Percentiles rank a stretch among this genome's conserved stretches.
phyloP scores from a whole-genome alignment of 768 basidiomycete species.

The Pleurotus ostreatus region DNA sequence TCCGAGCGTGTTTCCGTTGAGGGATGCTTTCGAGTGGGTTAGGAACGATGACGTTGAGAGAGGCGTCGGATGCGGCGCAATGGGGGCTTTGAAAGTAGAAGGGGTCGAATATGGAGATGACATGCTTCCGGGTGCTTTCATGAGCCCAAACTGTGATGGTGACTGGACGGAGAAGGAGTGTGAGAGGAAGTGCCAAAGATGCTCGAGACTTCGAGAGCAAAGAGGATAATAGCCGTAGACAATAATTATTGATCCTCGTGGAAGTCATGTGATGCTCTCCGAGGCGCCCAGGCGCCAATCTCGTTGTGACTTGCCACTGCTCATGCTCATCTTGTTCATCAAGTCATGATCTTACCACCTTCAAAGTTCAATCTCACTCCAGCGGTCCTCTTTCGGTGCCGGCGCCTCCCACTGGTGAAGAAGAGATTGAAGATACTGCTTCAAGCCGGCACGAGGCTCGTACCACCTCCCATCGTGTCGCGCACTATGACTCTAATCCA shows the following conservation, averaged over 20 bases:
- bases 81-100: neutral
- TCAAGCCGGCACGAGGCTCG: no score
- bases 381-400: no score
- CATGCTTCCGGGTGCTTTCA: neutral
- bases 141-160: neutral
- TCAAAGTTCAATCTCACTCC: no score
- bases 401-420: no score
- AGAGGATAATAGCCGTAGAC: neutral
- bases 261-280: neutral
- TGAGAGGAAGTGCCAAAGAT: neutral
- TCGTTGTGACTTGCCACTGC: no score
- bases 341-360: no score
- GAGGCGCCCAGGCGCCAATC: no score
- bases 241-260: conserved; percentile 3
- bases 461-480: no score
- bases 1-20: neutral
- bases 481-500: no score
- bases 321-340: no score
- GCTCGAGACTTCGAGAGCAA: no score
- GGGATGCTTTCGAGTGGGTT: neutral
- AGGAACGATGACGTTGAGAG: conserved; percentile 4
- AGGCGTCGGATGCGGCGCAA: conserved; percentile 5
- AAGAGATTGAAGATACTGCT: no score
- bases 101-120: neutral
- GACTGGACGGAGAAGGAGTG: neutral